phyloP scores from a whole-genome alignment of 2,329 filamentous ascomycete species.

The Fusarium guadeloupense region DNA sequence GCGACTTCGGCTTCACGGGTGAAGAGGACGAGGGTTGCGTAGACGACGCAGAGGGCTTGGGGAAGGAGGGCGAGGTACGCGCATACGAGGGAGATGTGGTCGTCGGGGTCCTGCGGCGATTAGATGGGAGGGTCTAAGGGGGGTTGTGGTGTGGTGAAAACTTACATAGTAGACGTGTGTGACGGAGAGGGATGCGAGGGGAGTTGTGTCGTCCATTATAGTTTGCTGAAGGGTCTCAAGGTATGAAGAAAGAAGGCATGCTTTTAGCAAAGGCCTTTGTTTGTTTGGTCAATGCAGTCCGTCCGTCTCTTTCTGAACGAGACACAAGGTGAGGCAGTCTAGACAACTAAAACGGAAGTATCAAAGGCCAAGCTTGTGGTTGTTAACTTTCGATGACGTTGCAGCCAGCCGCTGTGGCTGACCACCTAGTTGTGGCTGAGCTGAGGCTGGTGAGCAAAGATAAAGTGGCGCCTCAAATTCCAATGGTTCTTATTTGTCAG shows the following conservation, averaged over 20 bases:
- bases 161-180: conserved; percentile 96
- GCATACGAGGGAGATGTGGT: conserved; percentile 84
- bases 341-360: not conserved
- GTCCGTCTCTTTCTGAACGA: not conserved
- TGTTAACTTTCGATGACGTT: conserved; percentile 24
- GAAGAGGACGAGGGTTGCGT: conserved; percentile 89
- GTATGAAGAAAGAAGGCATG: conserved; percentile 10
- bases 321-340: not conserved
- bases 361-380: conserved; percentile 3
- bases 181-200: conserved; percentile 88
- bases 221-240: conserved; percentile 1
- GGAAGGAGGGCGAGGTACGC: conserved; percentile 95
- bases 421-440: conserved; percentile 27
- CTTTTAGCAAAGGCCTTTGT: not conserved
- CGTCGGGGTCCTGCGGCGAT: conserved; percentile 78
- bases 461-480: conserved; percentile 20
- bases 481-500: conserved; percentile 17
- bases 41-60: conserved; percentile 89
- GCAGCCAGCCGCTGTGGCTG: not conserved
- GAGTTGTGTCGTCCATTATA: conserved; percentile 49
- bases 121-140: not conserved
- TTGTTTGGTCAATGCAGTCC: not conserved
- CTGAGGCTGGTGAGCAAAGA: conserved; percentile 4
- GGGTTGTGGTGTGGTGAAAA: conserved; percentile 16
- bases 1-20: conserved; percentile 89